Base-by-base conservation (phyloP, 208 protist species). In the Trypanosomatidae sp. region DNA sequence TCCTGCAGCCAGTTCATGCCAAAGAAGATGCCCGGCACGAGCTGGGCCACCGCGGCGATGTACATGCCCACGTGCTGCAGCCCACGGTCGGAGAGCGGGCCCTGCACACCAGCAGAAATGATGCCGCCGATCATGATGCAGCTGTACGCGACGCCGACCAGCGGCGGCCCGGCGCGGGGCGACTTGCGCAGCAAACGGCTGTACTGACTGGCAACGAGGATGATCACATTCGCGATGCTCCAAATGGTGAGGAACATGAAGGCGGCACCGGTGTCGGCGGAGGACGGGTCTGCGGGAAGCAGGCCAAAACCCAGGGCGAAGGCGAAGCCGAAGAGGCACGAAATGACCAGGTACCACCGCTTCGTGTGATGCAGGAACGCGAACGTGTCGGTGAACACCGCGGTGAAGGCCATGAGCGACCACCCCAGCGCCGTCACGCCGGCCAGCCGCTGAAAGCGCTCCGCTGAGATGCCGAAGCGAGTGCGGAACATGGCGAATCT, bases 1-100 rank as follows among this genome's bases (percentile, higher is more conserved):
- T 95, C 91, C 25, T 77, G n/a, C n/a, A n/a, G n/a, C n/a, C n/a
- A 88, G 69, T 89, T 87, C 86, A 81, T 89, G 77, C 93, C 93
- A 43, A 87, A 80, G 28, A 86, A 55, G 56, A 90, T 91, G 76
- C 92, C 77, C 28, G 87, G 8, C 28, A 46, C 66, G 12, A 95
- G 55, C 83, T 93, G 86, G 50, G 86, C 66, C 15, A 49, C 80
- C 17, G 67, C 88, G 8, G 88, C 71, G 33, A 95, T 69, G 69
- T 73, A 91, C 28, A 89, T 74, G 50, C 79, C 84, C 22, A 93
- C 75, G 15, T 85, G 77, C 60, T 77, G 73, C 9, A 84, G 46
- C 13, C 72, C 7, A 8, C 50, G 60, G 50, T 95, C 91, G 15
- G 88, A 78, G 4, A 93, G 80, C 3, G 88, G 88, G 0, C 91